Evolutionary conservation across 1,139 yeast genomes (phyloP), one percentile per base, ranked within the genome.

Genomic region (Candida buenavistaensis): DNA sequence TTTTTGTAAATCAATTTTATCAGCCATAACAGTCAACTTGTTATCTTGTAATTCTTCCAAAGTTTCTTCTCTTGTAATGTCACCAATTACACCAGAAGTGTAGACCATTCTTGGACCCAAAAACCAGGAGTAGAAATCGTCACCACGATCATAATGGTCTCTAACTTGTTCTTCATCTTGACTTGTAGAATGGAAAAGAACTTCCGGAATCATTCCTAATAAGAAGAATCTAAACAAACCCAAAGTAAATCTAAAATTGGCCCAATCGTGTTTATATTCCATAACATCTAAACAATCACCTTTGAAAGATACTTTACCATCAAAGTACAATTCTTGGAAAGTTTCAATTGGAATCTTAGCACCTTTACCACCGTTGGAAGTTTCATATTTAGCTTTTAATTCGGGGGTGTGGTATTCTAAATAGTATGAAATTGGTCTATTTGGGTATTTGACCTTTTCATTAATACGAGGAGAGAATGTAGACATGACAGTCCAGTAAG

Each of bases 101-200:
- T 88, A 89, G 58, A 88, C 75, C 96, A 88, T 88, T 64, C 96
- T 80, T 47, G 95, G 95, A 39, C 96, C 97, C 51, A 88, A 72
- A 69, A 88, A 88, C 94, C 95, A 88, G 38, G 89, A 69, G 77
- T 88, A 89, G 63, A 89, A 88, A 64, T 89, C 96, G 58, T 88
- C 96, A 63, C 97, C 96, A 52, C 97, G 85, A 69, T 89, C 97
- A 63, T 88, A 88, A 66, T 89, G 96, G 55, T 84, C 96, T 63
- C 96, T 80, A 39, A 88, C 96, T 67, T 88, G 97, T 64, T 88
- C 97, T 68, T 89, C 96, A 58, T 89, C 96, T 68, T 88, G 96
- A 22, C 95, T 84, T 59, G 88, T 80, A 41, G 95, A 82, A 69
- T 88, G 97, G 78, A 88, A 59, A 52, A 88, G 83, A 39, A 88